phyloP scores from a whole-genome alignment of 2,329 filamentous ascomycete genomes.

The Fusarium brevicatenulatum region DNA sequence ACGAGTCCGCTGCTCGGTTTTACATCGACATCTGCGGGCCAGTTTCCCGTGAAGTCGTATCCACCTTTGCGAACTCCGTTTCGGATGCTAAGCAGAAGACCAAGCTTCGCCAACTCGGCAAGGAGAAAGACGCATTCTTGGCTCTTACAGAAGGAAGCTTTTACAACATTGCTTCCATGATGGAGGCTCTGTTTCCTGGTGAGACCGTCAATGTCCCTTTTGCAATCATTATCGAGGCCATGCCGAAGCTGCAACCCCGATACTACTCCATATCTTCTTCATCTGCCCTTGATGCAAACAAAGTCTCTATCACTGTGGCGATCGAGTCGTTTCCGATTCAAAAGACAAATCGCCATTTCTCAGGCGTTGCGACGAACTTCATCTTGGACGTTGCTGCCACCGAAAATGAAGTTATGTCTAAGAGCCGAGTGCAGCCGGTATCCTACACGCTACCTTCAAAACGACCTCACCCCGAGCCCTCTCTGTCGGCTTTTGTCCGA shows the following conservation, averaged over 20 bases:
- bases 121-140: background rate
- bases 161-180: background rate
- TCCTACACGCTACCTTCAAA: background rate
- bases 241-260: background rate
- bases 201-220: rapidly evolving
- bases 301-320: background rate
- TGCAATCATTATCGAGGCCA: background rate
- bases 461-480: background rate
- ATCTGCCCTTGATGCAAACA: rapidly evolving
- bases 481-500: rapidly evolving
- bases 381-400: background rate
- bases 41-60: rapidly evolving
- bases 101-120: background rate
- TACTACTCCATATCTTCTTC: background rate
- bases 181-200: background rate
- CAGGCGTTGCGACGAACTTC: background rate
- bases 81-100: background rate
- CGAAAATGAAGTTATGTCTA: background rate
- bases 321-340: background rate
- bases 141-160: rapidly evolving
- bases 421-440: background rate
- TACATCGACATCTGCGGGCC: background rate
- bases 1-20: rapidly evolving
- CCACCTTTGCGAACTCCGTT: background rate
- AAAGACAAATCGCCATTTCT: background rate